Conservation (phyloP, 2,329 filamentous ascomycete species). For the Epichloe gansuensis region DNA sequence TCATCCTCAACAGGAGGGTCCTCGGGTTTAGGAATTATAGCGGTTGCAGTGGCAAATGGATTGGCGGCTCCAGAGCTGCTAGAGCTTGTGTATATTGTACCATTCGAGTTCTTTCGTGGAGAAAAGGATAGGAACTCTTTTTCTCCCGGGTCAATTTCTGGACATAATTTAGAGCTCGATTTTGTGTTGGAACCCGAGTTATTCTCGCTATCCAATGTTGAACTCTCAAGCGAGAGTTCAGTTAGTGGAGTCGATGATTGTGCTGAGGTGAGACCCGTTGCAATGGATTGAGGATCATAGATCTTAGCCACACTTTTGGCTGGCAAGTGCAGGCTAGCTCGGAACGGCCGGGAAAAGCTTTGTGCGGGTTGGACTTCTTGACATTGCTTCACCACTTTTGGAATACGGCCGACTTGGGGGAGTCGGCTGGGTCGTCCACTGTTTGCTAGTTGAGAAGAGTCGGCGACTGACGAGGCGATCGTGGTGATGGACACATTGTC, state of each 20-base stretch:
- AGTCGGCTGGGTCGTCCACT: conserved; percentile 42
- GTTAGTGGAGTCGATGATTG: conserved; percentile 25
- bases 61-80: conserved; percentile 50
- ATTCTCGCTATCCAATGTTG: conserved; percentile 19
- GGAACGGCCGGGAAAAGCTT: conserved; percentile 79
- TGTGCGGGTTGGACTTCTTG: conserved; percentile 55
- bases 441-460: conserved; percentile 3
- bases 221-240: conserved; percentile 24
- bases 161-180: conserved; percentile 18
- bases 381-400: conserved; percentile 60
- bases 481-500: neutral
- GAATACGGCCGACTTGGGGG: conserved; percentile 74
- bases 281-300: conserved; percentile 26
- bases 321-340: conserved; percentile 32
- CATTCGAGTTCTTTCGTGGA: conserved; percentile 56
- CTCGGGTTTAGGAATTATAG: conserved; percentile 48
- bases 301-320: conserved; percentile 18
- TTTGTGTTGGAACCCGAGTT: conserved; percentile 18
- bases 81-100: conserved; percentile 36
- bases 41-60: conserved; percentile 49
- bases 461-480: neutral
- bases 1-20: conserved; percentile 67
- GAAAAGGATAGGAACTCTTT: conserved; percentile 65
- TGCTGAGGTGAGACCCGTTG: conserved; percentile 34
- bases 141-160: conserved; percentile 18